Base-by-base conservation (phyloP, 495 filamentous ascomycete genomes). In the Cryomyces antarcticus region DNA sequence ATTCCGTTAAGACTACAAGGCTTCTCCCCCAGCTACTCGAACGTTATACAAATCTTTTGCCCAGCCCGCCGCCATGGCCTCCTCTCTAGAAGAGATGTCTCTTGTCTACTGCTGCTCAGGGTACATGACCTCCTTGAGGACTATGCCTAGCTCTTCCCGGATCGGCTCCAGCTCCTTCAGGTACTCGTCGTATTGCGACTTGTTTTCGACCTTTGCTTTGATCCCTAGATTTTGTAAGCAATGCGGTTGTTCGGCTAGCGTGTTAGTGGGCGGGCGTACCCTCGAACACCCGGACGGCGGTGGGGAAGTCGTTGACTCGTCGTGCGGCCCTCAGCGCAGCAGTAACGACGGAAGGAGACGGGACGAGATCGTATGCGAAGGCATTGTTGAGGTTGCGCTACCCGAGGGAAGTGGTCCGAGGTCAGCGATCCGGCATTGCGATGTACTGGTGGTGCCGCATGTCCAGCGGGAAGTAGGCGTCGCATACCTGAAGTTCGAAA, bases 341-440 rank as follows among this genome's bases (percentile, higher is more conserved):
- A 52, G 74, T 72, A 63, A 95, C 76, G 58, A 99, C 92, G 53
- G 83, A 77, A 42, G 88, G 75, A 41, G 88, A 87, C 52, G 89
- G 89, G 49, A 99, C 89, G 57, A 99, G 77, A 74, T 99, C 89
- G 78, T 99, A 99, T 61, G 89, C 89, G 67, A 99, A 99, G 62
- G 82, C 86, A 68, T 99, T 99, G 78, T 99, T 99, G 52, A 99
- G 73, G 66, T 99, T 99, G 59, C 89, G 86, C 86, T 97, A 55
- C 47, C 44, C 17, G 17, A 24, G 17, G 17, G 17, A 2, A 24
- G 24, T 41, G 12, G 33, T 13, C 12, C 12, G 33, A 9, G 1
- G 33, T 36, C 12, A 36, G 33, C 33, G 33, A 13, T 13, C 33
- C 12, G 33, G 12, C 17, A 24, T 24, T 2, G 17, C 1, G 17